Conservation (phyloP, 305 asterid genomes). For the Fraxinus sp. region DNA sequence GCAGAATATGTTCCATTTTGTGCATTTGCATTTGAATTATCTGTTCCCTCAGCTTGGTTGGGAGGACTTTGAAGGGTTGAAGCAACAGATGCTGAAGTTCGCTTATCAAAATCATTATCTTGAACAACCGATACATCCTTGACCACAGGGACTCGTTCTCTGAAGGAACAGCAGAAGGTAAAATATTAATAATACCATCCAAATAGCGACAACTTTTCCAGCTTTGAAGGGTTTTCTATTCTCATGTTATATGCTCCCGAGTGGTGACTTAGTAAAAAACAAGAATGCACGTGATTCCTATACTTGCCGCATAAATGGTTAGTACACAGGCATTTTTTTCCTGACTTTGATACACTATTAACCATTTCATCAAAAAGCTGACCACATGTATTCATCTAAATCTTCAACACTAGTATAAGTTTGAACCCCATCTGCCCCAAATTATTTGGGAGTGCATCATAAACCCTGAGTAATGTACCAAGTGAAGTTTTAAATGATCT, state of each 20-base stretch:
- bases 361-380: neutral
- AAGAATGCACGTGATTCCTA: neutral
- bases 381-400: neutral
- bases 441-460: neutral
- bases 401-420: neutral
- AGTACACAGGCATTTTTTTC: neutral
- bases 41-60: slow-evolving; percentile 33
- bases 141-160: slow-evolving; percentile 88
- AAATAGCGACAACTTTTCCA: neutral
- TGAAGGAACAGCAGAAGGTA: slow-evolving; percentile 23
- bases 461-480: neutral
- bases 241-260: neutral
- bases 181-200: neutral
- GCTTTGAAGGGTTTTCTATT: neutral
- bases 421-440: neutral
- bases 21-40: slow-evolving; percentile 26
- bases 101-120: slow-evolving; percentile 49
- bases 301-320: neutral
- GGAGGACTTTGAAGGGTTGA: slow-evolving; percentile 64
- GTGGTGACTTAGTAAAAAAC: neutral
- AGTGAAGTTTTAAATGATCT: neutral
- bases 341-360: neutral
- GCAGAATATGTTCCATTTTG: slow-evolving; percentile 47
- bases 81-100: slow-evolving; percentile 63
- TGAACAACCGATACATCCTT: slow-evolving; percentile 50